Conservation (phyloP, 2,329 filamentous ascomycete genomes). For the Penicillium sclerotiorum region DNA sequence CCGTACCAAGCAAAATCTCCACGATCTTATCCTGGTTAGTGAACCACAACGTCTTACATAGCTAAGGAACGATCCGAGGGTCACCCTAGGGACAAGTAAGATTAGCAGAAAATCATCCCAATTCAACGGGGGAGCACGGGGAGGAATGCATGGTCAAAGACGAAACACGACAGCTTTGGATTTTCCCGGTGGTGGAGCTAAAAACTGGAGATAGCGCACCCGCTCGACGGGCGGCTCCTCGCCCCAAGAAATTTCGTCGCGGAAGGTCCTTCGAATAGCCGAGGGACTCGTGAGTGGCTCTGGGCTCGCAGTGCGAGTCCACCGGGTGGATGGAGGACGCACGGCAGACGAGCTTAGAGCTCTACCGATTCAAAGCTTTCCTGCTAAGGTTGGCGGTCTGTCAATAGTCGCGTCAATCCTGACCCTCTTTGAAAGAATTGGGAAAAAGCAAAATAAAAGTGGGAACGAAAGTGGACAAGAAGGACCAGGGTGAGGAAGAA, state of each 20-base stretch:
- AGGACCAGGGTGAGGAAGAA: background rate
- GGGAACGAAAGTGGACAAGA: background rate
- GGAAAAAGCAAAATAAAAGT: background rate
- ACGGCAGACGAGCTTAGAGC: slow-evolving; percentile 2
- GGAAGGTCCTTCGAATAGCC: slow-evolving; percentile 23
- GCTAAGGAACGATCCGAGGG: background rate
- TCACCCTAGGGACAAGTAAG: background rate
- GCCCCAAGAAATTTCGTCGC: slow-evolving; percentile 18
- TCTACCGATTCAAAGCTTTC: slow-evolving; percentile 1
- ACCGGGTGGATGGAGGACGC: background rate
- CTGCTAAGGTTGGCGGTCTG: background rate
- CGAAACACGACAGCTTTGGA: background rate
- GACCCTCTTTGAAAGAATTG: background rate
- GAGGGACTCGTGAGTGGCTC: slow-evolving; percentile 3
- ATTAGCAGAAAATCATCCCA: background rate
- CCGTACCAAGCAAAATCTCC: background rate
- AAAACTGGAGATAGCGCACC: slow-evolving; percentile 24
- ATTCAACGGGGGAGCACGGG: background rate
- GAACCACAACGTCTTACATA: too few species aligned
- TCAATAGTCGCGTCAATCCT: slow-evolving; percentile 1
- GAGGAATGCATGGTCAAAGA: background rate
- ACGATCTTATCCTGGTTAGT: too few species aligned
- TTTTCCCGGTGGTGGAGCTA: slow-evolving; percentile 1
- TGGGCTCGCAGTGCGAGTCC: background rate
- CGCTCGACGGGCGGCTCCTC: slow-evolving; percentile 30